These are phyloP conservation scores for Fusarium kyushuense DNA, from an alignment of 2,329 filamentous ascomycete species.

Conservation along the genomic window DNA sequence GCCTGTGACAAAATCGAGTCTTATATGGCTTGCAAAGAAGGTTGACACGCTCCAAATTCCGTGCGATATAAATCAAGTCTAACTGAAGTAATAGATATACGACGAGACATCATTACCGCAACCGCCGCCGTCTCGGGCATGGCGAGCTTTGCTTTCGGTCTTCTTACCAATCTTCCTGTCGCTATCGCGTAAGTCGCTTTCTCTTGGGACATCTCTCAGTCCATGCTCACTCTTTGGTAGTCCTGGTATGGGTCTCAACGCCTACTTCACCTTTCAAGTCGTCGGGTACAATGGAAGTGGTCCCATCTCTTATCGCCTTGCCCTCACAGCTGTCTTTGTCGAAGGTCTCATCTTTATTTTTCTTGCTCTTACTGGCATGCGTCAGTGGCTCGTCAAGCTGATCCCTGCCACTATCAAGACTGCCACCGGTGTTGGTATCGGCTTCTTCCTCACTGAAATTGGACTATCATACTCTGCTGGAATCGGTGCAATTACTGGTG, in stretches of 20 bases:
- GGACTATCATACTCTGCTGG: slow-evolving; percentile 82
- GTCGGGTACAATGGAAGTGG: slow-evolving; percentile 71
- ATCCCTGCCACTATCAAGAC: slow-evolving; percentile 75
- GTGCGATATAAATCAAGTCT: not conserved
- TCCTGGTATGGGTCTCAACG: slow-evolving; percentile 75
- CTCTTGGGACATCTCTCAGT: fast-evolving
- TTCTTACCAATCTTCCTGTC: slow-evolving; percentile 81
- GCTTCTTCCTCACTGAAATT: slow-evolving; percentile 72
- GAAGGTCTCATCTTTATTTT: slow-evolving; percentile 74
- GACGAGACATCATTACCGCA: slow-evolving; percentile 83
- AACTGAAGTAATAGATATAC: slow-evolving; percentile 60
- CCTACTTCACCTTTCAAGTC: slow-evolving; percentile 76
- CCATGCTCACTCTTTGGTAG: slow-evolving; percentile 53
- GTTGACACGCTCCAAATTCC: slow-evolving; percentile 48
- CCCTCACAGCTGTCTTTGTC: slow-evolving; percentile 73
- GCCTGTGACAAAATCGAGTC: slow-evolving; percentile 62
- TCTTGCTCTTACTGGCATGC: slow-evolving; percentile 74
- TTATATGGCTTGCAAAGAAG: slow-evolving; percentile 62
- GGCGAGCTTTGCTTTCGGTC: slow-evolving; percentile 80
- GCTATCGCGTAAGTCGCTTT: slow-evolving; percentile 52
- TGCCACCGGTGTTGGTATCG: slow-evolving; percentile 74
- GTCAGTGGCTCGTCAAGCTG: slow-evolving; percentile 77
- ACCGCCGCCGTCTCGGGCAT: slow-evolving; percentile 85
- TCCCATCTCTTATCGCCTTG: slow-evolving; percentile 68
- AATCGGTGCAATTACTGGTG: slow-evolving; percentile 82